Base-by-base conservation (phyloP, 1,139 yeast genomes). In the Sugiyamaella xylanicola region DNA sequence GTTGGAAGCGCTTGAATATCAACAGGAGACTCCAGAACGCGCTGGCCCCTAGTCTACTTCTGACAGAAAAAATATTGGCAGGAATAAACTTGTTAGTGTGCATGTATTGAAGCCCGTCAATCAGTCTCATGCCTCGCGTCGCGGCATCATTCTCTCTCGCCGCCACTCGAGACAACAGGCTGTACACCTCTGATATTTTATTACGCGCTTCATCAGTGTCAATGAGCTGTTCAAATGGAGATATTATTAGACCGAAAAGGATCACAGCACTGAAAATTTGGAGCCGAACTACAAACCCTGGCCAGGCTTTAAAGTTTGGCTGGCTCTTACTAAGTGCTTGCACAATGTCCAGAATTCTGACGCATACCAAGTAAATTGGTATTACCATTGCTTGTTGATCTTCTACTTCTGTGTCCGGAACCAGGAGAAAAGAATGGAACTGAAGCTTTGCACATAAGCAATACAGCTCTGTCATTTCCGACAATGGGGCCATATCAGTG, bases 391-490 rank as follows among this genome's bases (percentile, higher is more conserved):
- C 54, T 40, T 51, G 46, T 27, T 50, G 56, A 41, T 63, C 66
- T 11, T 41, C 40, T 11, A 45, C 45, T 17, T 46, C 56, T 1
- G 64, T 58, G 36, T 62, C 65, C 4, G 65, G 64, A 2, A 56
- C 45, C 4, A 63, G 50, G 43, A 62, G 36, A 49, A 63, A 60
- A 2, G 63, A 60, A 44, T 63, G 63, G 21, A 63, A 39, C 13
- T 60, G 56, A 4, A 63, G 39, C 48, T 63, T 63, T 35, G 61
- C 60, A 25, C 55, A 29, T 19, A 63, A 46, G 19, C 57, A 62
- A 17, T 56, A 48, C 32, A 63, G 25, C 40, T 63, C 65, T 1
- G 65, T 63, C 52, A 57, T 48, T 3, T 48, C 54, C 16, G 61
- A 61, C 50, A 49, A 50, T 22, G 57, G 61, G 21, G 53, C 51